Evolutionary conservation across 495 filamentous ascomycete genomes (phyloP), one percentile per base, ranked within the genome.

Genomic region (Penicillium chermesinum): DNA sequence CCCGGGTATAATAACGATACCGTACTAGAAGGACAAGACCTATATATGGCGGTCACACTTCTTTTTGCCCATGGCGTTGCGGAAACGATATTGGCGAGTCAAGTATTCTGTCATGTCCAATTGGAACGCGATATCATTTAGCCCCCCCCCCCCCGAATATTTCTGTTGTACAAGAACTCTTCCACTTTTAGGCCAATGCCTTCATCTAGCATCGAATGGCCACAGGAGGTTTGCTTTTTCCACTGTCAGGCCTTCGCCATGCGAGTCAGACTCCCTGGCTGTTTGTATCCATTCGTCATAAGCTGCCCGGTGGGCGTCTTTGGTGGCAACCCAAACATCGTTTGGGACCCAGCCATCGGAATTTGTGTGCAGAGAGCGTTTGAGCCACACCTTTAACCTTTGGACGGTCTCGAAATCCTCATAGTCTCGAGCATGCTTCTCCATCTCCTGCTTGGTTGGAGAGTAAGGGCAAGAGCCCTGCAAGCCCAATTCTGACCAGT

Each of bases 401-500:
- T 70, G 64, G 2, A 66, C 47, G 0, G 53, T 61, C 53, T 63
- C 55, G 49, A 73, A 69, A 33, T 62, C 59, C 44, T 72, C 53
- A 49, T 69, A 66, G 25, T 70, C 49, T 45, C 50, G 53, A 18
- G 56, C 44, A 53, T 74, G 64, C 18, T 52, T 14, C 3, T 48
- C 27, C 22, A 66, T 22, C 55, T 74, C 66, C 14, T 61, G 49
- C 38, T 60, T 52, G 2, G 40, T 62, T 30, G 25, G 64, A 37
- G 55, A 48, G 48, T 54, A 73, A 33, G 63, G 64, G 48, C 59
- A 74, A 10, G 58, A 54, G 18, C 66, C 64, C 13, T 57, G 17
- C 13, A 75, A 45, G 5, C 63, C 69, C 14, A 73, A 50, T 45
- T 65, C 60, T 13, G 49, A 57, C 72, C 63, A 73, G 46, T 42